Conservation (phyloP, 148 eudicot species). For the Chenopodium album region DNA sequence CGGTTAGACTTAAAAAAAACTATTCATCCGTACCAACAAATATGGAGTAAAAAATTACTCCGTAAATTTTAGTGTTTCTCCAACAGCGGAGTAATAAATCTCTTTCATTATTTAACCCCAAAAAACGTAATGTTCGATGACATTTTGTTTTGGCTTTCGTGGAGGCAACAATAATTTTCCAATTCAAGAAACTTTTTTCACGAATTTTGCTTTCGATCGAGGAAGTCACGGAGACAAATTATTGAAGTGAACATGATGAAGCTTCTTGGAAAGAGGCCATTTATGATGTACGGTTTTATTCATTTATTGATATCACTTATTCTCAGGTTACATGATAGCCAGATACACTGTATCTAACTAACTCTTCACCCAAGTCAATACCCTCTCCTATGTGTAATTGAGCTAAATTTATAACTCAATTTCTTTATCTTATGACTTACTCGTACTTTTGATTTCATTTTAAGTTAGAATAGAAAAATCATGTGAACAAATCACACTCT, state of each 20-base stretch:
- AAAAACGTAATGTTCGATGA: not conserved
- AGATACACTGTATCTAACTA: not conserved
- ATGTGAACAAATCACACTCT: too few species aligned
- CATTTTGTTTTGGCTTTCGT: not conserved
- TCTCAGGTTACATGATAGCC: not conserved
- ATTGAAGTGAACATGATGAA: slow-evolving; percentile 11
- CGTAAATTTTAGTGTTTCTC: too few species aligned
- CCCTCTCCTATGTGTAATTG: not conserved
- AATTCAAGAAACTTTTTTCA: not conserved
- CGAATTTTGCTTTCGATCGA: not conserved
- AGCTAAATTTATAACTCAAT: too few species aligned
- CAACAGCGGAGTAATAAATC: too few species aligned
- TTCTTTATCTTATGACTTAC: too few species aligned
- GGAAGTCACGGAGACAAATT: not conserved
- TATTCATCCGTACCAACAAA: too few species aligned
- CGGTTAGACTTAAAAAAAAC: too few species aligned
- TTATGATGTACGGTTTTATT: not conserved
- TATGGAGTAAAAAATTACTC: too few species aligned
- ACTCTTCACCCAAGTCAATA: not conserved
- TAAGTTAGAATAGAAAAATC: too few species aligned
- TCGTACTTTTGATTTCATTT: too few species aligned
- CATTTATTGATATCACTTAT: not conserved
- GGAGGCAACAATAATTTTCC: not conserved
- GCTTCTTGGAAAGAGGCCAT: slow-evolving; percentile 11
- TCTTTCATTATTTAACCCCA: too few species aligned